Conservation (phyloP, 2,329 filamentous ascomycete species). For the Colletotrichum abscissum region DNA sequence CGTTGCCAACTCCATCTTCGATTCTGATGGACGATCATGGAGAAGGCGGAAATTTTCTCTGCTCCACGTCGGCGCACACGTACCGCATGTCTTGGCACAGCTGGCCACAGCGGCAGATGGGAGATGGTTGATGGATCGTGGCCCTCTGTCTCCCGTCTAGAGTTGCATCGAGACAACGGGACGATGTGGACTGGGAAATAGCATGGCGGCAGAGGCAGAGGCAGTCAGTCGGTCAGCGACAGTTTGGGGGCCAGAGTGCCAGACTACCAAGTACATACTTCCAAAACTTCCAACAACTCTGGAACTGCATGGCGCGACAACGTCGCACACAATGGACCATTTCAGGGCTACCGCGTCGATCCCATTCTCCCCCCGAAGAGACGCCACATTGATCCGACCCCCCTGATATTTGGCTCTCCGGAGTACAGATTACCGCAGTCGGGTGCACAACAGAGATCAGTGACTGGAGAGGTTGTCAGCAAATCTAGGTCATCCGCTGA, state of each 20-base stretch:
- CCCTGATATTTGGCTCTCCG: neutral
- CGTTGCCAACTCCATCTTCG: conserved; percentile 2
- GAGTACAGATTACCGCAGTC: neutral
- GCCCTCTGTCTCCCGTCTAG: conserved; percentile 3
- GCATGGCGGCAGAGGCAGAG: neutral
- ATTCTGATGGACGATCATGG: conserved; percentile 24
- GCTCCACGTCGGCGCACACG: neutral
- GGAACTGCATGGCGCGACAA: conserved; percentile 2
- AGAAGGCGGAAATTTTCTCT: conserved; percentile 18
- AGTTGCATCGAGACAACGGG: conserved; percentile 9
- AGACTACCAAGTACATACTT: neutral
- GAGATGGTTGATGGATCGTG: neutral
- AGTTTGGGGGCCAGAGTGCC: neutral
- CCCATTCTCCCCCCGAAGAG: conserved; percentile 24
- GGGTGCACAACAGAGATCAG: neutral
- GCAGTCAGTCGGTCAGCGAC: neutral
- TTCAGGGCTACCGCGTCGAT: conserved; percentile 25
- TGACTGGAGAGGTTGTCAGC: neutral
- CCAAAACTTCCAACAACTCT: neutral
- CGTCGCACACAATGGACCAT: conserved; percentile 19
- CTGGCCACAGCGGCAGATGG: neutral
- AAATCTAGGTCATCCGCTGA: neutral
- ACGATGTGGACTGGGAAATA: neutral
- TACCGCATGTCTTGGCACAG: neutral
- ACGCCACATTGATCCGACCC: conserved; percentile 2